A percentile compares a stretch with the other conserved stretches of the same genome.
Evolutionary conservation across 2,329 filamentous ascomycete species (phyloP).

Genomic region (Verticillium albo-atrum): DNA sequence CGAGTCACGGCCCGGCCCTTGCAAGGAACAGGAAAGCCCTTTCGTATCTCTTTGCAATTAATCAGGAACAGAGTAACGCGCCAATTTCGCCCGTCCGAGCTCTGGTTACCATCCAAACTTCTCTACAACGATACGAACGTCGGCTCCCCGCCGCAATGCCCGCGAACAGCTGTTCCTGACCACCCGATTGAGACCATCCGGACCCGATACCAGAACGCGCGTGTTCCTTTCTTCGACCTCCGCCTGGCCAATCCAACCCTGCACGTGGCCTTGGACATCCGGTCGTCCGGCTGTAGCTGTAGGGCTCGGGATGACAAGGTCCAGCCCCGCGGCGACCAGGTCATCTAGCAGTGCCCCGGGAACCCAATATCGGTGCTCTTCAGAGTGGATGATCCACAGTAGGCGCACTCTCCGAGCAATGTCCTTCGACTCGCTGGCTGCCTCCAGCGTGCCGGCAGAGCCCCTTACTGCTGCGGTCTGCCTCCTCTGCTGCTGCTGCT

Average conservation of each 20-base stretch:
- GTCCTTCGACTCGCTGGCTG: background rate
- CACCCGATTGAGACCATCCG: slow-evolving; percentile 55
- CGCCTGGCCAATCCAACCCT: slow-evolving; percentile 25
- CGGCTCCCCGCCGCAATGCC: slow-evolving; percentile 39
- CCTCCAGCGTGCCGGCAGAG: slow-evolving; percentile 4
- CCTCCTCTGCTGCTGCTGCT: slow-evolving; percentile 1
- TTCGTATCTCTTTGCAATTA: background rate
- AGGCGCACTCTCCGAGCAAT: slow-evolving; percentile 39
- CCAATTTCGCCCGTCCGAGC: too few species aligned
- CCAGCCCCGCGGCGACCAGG: slow-evolving; percentile 41
- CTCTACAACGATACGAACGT: slow-evolving; percentile 54
- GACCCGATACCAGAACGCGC: slow-evolving; percentile 56
- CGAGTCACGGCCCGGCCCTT: background rate
- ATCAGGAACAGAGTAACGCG: background rate
- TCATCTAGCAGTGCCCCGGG: slow-evolving; percentile 42
- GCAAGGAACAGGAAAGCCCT: background rate
- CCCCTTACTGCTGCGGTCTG: background rate
- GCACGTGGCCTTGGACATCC: slow-evolving; percentile 41
- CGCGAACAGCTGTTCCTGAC: slow-evolving; percentile 55
- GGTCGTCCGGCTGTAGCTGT: slow-evolving; percentile 50
- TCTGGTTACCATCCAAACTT: slow-evolving; percentile 61
- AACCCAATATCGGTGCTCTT: slow-evolving; percentile 50
- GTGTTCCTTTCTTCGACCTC: slow-evolving; percentile 23
- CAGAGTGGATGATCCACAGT: slow-evolving; percentile 55
- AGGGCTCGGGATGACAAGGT: slow-evolving; percentile 49